These are phyloP conservation scores for Pulveroboletus ravenelii DNA, from an alignment of 768 basidiomycete species.

Conservation along the genomic window DNA sequence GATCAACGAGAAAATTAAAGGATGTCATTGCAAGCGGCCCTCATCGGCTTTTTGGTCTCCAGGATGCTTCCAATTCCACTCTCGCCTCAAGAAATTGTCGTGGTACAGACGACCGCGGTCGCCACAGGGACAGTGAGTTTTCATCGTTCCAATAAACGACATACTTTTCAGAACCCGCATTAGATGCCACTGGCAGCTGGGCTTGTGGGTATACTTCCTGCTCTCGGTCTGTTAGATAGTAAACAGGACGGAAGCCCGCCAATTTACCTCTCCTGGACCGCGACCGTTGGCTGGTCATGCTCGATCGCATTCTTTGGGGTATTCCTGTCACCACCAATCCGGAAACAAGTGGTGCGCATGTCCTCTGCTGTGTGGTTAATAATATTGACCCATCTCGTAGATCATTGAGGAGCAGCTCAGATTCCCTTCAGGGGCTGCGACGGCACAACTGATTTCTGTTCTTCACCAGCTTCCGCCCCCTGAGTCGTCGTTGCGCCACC, in stretches of 20 bases:
- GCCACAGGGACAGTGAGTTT: constrained; percentile 69
- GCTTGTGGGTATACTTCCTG: constrained; percentile 92
- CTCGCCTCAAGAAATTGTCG: constrained; percentile 89
- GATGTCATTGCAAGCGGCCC: constrained; percentile 94
- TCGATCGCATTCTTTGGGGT: constrained; percentile 97
- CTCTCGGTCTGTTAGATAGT: constrained; percentile 71
- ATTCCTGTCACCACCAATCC: constrained; percentile 91
- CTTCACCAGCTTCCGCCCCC: constrained; percentile 75
- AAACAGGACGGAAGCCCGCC: constrained; percentile 73
- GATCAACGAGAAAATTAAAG: constrained; percentile 34
- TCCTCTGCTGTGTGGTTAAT: background rate
- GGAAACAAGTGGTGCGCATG: constrained; percentile 82
- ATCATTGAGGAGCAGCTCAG: constrained; percentile 92
- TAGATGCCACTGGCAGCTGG: constrained; percentile 82
- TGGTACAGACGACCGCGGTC: constrained; percentile 92
- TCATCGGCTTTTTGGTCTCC: constrained; percentile 87
- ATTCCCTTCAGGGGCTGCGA: constrained; percentile 95
- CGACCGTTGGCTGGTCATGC: constrained; percentile 80
- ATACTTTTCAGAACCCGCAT: background rate
- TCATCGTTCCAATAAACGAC: background rate
- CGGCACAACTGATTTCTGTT: constrained; percentile 90
- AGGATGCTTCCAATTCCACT: constrained; percentile 66
- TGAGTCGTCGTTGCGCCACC: constrained; percentile 48
- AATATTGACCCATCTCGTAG: constrained; percentile 33
- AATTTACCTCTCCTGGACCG: constrained; percentile 67